phyloP scores from a whole-genome alignment of 1,284 basidiomycete genomes.

The Fomitopsis palustris region DNA sequence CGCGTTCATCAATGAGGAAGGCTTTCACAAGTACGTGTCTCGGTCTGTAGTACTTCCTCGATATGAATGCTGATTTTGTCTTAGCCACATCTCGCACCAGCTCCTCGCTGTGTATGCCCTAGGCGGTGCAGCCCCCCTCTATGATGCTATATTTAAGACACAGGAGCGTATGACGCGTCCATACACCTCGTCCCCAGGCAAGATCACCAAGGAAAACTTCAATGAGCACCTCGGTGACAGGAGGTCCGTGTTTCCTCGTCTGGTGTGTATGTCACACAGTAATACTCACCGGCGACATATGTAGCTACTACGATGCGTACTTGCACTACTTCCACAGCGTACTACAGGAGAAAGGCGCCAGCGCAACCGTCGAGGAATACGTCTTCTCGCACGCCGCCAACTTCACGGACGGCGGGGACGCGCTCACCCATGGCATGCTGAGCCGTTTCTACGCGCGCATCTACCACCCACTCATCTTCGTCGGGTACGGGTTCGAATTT shows the following conservation, averaged over 20 bases:
- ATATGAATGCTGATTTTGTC: background rate
- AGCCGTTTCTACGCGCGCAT: slow-evolving; percentile 54
- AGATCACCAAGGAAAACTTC: slow-evolving; percentile 43
- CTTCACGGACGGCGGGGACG: slow-evolving; percentile 22
- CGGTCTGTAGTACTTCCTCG: background rate
- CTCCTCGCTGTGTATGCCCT: slow-evolving; percentile 47
- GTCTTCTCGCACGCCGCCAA: slow-evolving; percentile 56
- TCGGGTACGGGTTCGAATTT: slow-evolving; percentile 65
- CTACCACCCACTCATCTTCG: slow-evolving; percentile 63
- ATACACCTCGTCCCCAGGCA: slow-evolving; percentile 36
- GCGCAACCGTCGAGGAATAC: slow-evolving; percentile 48
- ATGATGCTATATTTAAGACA: slow-evolving; percentile 39
- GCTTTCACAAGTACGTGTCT: slow-evolving; percentile 9
- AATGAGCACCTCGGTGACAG: slow-evolving; percentile 46
- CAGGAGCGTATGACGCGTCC: slow-evolving; percentile 38
- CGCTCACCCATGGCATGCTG: slow-evolving; percentile 51
- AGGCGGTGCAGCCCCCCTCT: slow-evolving; percentile 38
- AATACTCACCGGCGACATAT: background rate
- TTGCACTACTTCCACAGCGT: slow-evolving; percentile 49
- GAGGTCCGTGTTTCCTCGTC: slow-evolving; percentile 27
- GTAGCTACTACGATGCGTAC: slow-evolving; percentile 57
- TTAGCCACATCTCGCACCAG: slow-evolving; percentile 49
- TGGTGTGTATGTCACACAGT: no score
- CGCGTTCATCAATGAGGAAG: slow-evolving; percentile 6
- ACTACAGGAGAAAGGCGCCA: slow-evolving; percentile 39